Base-by-base conservation (phyloP, 495 filamentous ascomycete species). In the Astrocystis sublimbata region DNA sequence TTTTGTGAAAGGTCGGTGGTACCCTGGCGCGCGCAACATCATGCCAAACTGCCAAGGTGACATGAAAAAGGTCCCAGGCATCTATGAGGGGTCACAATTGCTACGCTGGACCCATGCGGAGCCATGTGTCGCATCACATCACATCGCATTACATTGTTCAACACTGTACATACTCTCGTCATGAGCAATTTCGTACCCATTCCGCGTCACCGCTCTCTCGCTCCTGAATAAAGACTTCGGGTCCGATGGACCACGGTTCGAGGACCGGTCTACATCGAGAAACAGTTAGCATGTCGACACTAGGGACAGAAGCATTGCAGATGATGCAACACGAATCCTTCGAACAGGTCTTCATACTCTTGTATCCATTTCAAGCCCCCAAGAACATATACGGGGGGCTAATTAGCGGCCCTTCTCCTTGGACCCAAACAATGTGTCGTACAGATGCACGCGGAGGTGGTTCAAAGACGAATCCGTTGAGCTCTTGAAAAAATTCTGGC, bases 11-110 rank as follows among this genome's bases (percentile, higher is more conserved):
- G 10, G 45, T 15, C 13, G 21, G 43, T 26, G 21, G 26, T 38
- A 56, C 12, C 5, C 30, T 42, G 35, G 36, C 30, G 38, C 36
- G 36, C 5, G 24, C 30, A 28, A 12, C 55, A 35, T 35, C 4
- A 15, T 40, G 7, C 33, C 46, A 51, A 21, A 10, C 8, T 53
- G 46, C 38, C 4, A 61, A 33, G 58, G 58, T 61, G 38, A 36
- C 58, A 61, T 61, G 43, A 12, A 61, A 61, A 61, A 61, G 58
- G 58, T 61, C 58, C 58, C 46, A 61, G 15, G 45, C 58, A 61
- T 61, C 23, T 21, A 23, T 26, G 13, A n/a, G 30, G 47, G 47
- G 58, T 61, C 45, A 28, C 58, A 30, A 35, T 49, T 51, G 46
- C 57, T 9, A 57, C 41, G 24, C 33, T 17, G 43, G 58, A 52